These are phyloP conservation scores for Saccharomycodes ludwigii DNA, from an alignment of 805 yeast species.

Conservation along the genomic window DNA sequence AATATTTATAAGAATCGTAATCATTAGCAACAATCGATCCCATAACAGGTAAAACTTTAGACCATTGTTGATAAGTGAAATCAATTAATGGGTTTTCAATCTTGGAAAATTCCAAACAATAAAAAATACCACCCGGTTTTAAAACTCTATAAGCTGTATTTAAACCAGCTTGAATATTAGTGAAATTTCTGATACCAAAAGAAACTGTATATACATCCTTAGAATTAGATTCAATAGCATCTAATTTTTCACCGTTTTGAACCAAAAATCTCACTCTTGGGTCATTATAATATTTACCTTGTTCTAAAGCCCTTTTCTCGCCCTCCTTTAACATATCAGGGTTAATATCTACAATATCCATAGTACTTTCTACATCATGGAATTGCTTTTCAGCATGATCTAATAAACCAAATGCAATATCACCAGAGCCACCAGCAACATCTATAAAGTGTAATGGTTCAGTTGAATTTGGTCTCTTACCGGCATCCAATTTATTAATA, in stretches of 20 bases:
- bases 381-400: slow-evolving; percentile 78
- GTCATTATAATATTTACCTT: slow-evolving; percentile 39
- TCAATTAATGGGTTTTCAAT: slow-evolving; percentile 72
- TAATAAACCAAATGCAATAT: slow-evolving; percentile 87
- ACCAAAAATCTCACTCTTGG: slow-evolving; percentile 66
- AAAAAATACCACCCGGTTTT: slow-evolving; percentile 96
- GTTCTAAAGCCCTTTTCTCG: slow-evolving; percentile 53
- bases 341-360: slow-evolving; percentile 91
- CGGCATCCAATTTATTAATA: slow-evolving; percentile 81
- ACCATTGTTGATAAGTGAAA: slow-evolving; percentile 73
- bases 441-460: slow-evolving; percentile 81
- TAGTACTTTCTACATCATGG: slow-evolving; percentile 62
- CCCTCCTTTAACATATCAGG: slow-evolving; percentile 95
- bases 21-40: slow-evolving; percentile 95
- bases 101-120: slow-evolving; percentile 89
- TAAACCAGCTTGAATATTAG: slow-evolving; percentile 86
- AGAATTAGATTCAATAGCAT: slow-evolving; percentile 69
- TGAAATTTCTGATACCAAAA: slow-evolving; percentile 94
- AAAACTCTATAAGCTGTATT: slow-evolving; percentile 91
- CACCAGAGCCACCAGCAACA: slow-evolving; percentile 99
- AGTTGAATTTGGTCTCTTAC: slow-evolving; percentile 70
- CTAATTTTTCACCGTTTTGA: slow-evolving; percentile 88
- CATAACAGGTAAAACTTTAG: slow-evolving; percentile 80
- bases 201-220: slow-evolving; percentile 95
- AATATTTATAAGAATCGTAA: slow-evolving; percentile 88